phyloP scores from a whole-genome alignment of 2,329 filamentous ascomycete genomes.

The Calonectria henricotiae region DNA sequence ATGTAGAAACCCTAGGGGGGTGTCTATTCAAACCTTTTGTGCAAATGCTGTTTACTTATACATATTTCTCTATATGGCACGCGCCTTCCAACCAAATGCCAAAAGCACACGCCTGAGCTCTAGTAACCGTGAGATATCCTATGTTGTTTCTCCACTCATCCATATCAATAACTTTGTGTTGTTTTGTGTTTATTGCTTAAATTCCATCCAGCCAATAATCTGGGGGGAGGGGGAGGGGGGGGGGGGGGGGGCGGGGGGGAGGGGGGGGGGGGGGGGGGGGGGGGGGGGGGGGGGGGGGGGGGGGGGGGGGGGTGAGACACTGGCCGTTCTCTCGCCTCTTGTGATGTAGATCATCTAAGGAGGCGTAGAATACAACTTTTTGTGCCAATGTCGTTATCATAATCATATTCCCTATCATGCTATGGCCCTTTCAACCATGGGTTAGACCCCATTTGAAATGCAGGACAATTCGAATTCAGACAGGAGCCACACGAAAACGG shows the following conservation, averaged over 20 bases:
- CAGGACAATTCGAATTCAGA: not conserved
- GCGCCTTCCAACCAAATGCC: not conserved
- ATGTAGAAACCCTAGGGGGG: not conserved
- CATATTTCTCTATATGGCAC: not conserved
- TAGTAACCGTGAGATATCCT: too few relatives aligned
- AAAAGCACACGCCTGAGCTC: too few relatives aligned
- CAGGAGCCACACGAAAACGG: not conserved
- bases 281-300: too few relatives aligned
- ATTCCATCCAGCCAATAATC: too few relatives aligned
- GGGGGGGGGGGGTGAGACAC: not conserved
- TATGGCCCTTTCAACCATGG: not conserved
- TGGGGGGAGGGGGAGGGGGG: too few relatives aligned
- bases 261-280: too few relatives aligned
- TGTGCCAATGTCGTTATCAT: not conserved
- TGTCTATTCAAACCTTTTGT: too few relatives aligned
- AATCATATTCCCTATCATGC: not conserved
- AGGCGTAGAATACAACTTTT: not conserved
- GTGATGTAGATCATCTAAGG: not conserved
- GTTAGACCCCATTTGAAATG: not conserved
- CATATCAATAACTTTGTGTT: too few relatives aligned
- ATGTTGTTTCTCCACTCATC: too few relatives aligned
- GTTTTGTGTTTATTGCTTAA: too few relatives aligned
- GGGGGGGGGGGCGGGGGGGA: too few relatives aligned
- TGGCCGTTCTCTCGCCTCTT: not conserved
- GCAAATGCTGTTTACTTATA: not conserved